Base-by-base conservation (phyloP, 495 filamentous ascomycete genomes). In the Lentithecium fluviatile region DNA sequence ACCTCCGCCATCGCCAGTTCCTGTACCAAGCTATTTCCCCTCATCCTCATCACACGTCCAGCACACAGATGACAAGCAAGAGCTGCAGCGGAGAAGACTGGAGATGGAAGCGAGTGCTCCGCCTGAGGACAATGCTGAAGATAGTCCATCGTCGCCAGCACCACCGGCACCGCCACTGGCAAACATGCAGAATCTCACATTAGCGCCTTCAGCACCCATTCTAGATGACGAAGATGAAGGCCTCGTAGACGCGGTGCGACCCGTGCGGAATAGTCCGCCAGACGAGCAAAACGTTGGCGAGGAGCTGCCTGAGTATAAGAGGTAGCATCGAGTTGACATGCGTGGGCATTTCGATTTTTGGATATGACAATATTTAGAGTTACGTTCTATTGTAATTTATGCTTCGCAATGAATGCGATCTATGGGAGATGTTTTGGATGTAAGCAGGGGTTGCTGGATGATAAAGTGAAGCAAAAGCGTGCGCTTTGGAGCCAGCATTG, bases 11-110 rank as follows among this genome's bases (percentile, higher is more conserved):
- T 48, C 54, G n/a, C 29, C 45, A 3, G 12, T 45, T 7, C 46
- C 54, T 17, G 62, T 46, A 15, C 61, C 61, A 2, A 25, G 32
- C 8, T 60, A 68, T 32, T 56, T 57, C 34, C 36, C 54, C n/a
- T 36, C 58, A 21, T 42, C 56, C 10, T 40, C 67, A 24, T 63
- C 62, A 17, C 45, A 54, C 11, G 47, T 52, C 17, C 45, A 46
- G 34, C 62, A 58, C 38, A 74, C 73, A n/a, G 89, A 91, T 21
- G 92, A 96, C 69, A 96, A 96, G 70, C 85, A 88, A 66, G 93
- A 96, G 67, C 78, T 90, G 20, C 89, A 96, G 68, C 82, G 89
- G 6, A 84, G 80, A 47, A 80, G 89, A 56, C 73, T 96, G 4
- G 75, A 92, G 47, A 79, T 80, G 59, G 85, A 90, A 66, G 83